A percentile compares a stretch with the other conserved stretches of the same genome.
Conservation (phyloP, 2,329 filamentous ascomycete genomes). For the Penicillium sp. region DNA sequence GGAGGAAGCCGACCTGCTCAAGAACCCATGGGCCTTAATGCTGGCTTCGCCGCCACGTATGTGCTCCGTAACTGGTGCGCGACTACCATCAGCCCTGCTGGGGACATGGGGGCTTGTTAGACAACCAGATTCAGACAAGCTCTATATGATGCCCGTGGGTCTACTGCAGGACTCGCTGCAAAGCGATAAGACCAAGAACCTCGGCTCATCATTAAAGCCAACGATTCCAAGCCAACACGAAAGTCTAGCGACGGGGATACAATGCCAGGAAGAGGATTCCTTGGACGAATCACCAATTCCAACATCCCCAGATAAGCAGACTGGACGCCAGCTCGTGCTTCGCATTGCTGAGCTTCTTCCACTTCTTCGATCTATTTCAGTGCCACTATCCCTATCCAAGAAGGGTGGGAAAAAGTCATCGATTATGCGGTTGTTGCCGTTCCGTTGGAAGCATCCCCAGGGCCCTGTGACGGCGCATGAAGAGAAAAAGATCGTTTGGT, state of each 20-base stretch:
- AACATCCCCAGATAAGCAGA: not conserved
- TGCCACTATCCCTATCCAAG: constrained; percentile 12
- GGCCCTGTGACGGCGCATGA: constrained; percentile 27
- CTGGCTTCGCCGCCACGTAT: constrained; percentile 38
- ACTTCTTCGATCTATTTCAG: constrained; percentile 21
- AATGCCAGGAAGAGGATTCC: not conserved
- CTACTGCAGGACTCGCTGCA: constrained; percentile 32
- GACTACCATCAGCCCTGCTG: constrained; percentile 36
- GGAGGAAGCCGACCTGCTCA: constrained; percentile 29
- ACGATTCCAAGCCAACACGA: not conserved
- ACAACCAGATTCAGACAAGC: constrained; percentile 23
- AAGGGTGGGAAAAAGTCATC: constrained; percentile 11
- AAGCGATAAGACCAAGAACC: not conserved
- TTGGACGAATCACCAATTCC: not conserved
- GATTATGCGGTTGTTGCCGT: constrained; percentile 30
- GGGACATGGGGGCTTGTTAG: constrained; percentile 37
- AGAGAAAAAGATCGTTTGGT: constrained; percentile 42
- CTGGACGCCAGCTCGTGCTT: constrained; percentile 20
- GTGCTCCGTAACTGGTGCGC: constrained; percentile 32
- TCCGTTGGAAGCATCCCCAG: constrained; percentile 34
- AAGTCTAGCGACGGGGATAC: fast-evolving
- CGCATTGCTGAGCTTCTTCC: constrained; percentile 30
- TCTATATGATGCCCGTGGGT: constrained; percentile 36
- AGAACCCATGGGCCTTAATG: constrained; percentile 42
- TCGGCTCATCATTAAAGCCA: constrained; percentile 11